phyloP scores from a whole-genome alignment of 2,329 filamentous ascomycete genomes.

The Chrysoporthe deuterocubensis region DNA sequence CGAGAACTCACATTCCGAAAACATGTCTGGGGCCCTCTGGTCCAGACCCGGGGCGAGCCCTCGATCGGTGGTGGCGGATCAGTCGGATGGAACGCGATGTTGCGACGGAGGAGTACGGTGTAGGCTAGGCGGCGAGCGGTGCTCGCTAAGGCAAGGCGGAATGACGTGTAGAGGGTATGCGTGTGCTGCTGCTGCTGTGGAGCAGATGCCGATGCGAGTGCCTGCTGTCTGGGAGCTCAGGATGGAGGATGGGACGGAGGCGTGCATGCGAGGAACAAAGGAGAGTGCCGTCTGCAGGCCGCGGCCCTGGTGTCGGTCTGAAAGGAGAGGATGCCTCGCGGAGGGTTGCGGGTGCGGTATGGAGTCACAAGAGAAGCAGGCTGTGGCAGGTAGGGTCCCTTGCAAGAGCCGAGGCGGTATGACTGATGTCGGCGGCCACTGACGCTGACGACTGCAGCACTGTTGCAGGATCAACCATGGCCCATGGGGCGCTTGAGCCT shows the following conservation, averaged over 20 bases:
- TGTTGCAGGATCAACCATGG: not conserved
- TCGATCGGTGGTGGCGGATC: slow-evolving; percentile 1
- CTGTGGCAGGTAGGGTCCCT: slow-evolving; percentile 4
- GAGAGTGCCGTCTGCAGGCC: not conserved
- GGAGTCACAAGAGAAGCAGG: no score
- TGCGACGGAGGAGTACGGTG: not conserved
- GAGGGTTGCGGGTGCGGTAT: not conserved
- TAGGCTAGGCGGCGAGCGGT: slow-evolving; percentile 1
- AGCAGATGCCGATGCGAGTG: not conserved
- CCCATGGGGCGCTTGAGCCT: not conserved
- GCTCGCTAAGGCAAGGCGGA: slow-evolving; percentile 7
- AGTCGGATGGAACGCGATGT: slow-evolving; percentile 2
- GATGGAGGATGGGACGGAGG: not conserved
- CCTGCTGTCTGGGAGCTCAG: not conserved
- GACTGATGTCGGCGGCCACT: slow-evolving; percentile 1
- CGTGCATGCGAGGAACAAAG: not conserved
- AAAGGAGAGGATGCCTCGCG: not conserved
- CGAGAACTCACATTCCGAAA: slow-evolving; percentile 80
- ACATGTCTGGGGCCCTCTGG: slow-evolving; percentile 58
- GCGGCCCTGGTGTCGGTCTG: not conserved
- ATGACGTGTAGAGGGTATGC: slow-evolving; percentile 21
- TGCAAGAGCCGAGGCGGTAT: slow-evolving; percentile 12
- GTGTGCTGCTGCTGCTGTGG: not conserved
- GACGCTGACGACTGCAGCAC: not conserved
- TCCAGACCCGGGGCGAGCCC: slow-evolving; percentile 22